A percentile compares a stretch with the other conserved stretches of the same genome.
Conservation (phyloP, 2,329 filamentous ascomycete species). For the Lachnellula occidentalis region DNA sequence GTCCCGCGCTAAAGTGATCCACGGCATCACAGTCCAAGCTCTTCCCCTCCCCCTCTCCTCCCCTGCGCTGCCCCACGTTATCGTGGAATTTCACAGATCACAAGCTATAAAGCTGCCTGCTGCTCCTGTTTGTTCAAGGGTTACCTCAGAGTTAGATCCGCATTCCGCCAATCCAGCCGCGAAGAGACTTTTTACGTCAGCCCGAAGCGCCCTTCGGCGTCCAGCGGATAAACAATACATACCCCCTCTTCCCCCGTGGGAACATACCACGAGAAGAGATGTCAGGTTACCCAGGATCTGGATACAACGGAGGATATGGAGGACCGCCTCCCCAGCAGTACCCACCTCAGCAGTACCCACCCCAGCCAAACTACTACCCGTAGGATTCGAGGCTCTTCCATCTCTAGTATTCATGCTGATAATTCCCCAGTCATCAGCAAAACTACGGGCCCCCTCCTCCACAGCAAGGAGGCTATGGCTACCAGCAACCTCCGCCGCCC, state of each 20-base stretch:
- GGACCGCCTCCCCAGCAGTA: conserved; percentile 40
- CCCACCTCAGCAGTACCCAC: conserved; percentile 36
- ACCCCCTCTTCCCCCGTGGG: background rate
- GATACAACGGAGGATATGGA: conserved; percentile 45
- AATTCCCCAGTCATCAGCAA: conserved; percentile 21
- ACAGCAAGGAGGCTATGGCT: conserved; percentile 39
- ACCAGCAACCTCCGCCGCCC: conserved; percentile 43
- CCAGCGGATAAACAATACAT: conserved; percentile 10
- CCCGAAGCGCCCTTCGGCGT: conserved; percentile 16
- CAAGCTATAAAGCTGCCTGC: conserved; percentile 20
- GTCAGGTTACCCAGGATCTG: conserved; percentile 57
- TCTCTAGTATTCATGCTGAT: conserved; percentile 26
- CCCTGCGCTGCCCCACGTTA: conserved; percentile 17
- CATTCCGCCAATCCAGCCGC: conserved; percentile 3
- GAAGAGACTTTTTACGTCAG: background rate
- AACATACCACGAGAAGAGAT: conserved; percentile 35
- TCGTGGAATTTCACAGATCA: conserved; percentile 7
- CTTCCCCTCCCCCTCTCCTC: conserved; percentile 3
- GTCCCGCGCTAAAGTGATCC: conserved; percentile 1
- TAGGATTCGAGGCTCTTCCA: conserved; percentile 33
- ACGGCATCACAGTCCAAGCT: conserved; percentile 10
- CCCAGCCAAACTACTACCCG: conserved; percentile 45
- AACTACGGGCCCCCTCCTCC: conserved; percentile 29
- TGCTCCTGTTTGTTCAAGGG: conserved; percentile 9
- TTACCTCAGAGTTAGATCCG: conserved; percentile 11